Evolutionary conservation across 2,329 filamentous ascomycete genomes (phyloP).

Genomic region (Claviceps sp.): DNA sequence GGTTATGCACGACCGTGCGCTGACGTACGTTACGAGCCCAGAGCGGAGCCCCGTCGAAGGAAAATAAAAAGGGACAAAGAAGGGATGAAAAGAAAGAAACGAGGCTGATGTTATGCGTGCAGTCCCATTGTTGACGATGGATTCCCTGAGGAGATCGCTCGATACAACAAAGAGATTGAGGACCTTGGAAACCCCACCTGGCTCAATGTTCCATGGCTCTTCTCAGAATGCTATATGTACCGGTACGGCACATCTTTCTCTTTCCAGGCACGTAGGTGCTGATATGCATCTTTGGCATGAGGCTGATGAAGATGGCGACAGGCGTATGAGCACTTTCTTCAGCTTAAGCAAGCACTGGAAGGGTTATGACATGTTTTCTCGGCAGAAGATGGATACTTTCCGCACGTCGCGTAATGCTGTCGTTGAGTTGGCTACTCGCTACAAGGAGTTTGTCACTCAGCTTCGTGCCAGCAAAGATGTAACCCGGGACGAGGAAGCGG

Average conservation of each 20-base stretch:
- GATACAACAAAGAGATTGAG: slow-evolving; percentile 78
- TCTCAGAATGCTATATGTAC: slow-evolving; percentile 87
- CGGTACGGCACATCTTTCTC: slow-evolving; percentile 30
- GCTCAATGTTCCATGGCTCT: slow-evolving; percentile 82
- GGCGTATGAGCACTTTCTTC: slow-evolving; percentile 73
- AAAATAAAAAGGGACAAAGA: too few species aligned
- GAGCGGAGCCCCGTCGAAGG: not conserved
- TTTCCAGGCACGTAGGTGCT: not conserved
- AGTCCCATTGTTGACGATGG: slow-evolving; percentile 70
- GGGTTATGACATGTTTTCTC: slow-evolving; percentile 74
- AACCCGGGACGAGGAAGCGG: slow-evolving; percentile 48
- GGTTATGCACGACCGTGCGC: slow-evolving; percentile 70
- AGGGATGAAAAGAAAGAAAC: not conserved
- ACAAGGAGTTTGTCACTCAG: slow-evolving; percentile 58
- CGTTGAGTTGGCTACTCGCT: slow-evolving; percentile 66
- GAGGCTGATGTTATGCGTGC: slow-evolving; percentile 5
- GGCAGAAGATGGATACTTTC: slow-evolving; percentile 86
- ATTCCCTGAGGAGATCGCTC: slow-evolving; percentile 60
- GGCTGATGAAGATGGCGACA: slow-evolving; percentile 6
- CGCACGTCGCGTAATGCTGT: slow-evolving; percentile 80
- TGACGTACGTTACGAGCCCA: slow-evolving; percentile 46
- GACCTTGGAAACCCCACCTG: slow-evolving; percentile 61
- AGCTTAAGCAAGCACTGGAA: slow-evolving; percentile 70
- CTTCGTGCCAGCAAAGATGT: slow-evolving; percentile 41
- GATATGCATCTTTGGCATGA: not conserved